Base-by-base conservation (phyloP, 2,329 filamentous ascomycete genomes). In the Didymella segeticola region DNA sequence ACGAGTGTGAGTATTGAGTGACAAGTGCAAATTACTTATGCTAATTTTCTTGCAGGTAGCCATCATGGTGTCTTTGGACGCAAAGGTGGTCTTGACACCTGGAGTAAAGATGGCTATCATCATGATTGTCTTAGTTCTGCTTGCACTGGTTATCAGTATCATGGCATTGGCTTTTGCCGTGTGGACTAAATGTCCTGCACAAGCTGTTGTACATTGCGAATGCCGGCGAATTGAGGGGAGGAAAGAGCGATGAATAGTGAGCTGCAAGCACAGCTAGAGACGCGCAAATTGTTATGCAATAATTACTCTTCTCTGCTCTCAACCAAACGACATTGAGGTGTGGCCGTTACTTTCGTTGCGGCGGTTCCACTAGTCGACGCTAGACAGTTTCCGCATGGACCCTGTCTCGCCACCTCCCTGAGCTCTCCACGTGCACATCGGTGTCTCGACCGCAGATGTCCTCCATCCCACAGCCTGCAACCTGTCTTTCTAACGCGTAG, bases 331-430 rank as follows among this genome's bases (percentile, higher is more conserved):
- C 22, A 26, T 33, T 33, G 8, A 45, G 26, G 29, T n/a, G 34
- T 36, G n/a, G 42, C 23, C 29, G 15, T 52, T 19, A 25, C 23
- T 19, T 30, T 43, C 36, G 14, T 20, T 34, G 5, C 5, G 25
- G 42, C 36, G 42, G 49, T 36, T 41, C 36, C 2, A 11, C 12
- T 9, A 10, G 12, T 25, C 15, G 4, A 12, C 43, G 50, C 50
- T 54, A 54, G 41, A 43, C n/a, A 31, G 51, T 34, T 47, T 53
- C 22, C 36, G 45, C 52, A 46, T 47, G 47, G 53, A 43, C 53
- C 53, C 36, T 27, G 51, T 50, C 52, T 56, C 53, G 53, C 53
- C 53, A 56, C 53, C 53, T 56, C 53, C 53, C 38, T 50, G 31
- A 23, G 37, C 42, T 29, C 30, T 56, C 38, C 42, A 30, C n/a